These are phyloP conservation scores for Verticillium albo-atrum DNA, from an alignment of 2,329 filamentous ascomycete species.

Conservation along the genomic window DNA sequence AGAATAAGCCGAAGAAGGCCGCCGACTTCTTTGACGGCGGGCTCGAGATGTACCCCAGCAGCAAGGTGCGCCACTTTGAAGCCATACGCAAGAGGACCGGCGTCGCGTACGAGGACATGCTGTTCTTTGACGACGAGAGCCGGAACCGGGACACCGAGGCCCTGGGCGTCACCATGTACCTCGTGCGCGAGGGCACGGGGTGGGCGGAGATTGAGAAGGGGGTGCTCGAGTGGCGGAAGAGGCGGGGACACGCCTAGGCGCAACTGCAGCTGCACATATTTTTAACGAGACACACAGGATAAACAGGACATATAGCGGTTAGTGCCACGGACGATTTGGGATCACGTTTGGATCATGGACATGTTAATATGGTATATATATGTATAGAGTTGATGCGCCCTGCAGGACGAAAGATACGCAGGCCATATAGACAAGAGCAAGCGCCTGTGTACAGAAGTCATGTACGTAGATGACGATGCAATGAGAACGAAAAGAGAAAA, in stretches of 20 bases:
- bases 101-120: constrained; percentile 74
- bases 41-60: constrained; percentile 67
- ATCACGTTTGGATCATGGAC: too few relatives aligned
- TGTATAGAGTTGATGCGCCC: background rate
- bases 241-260: constrained; percentile 43
- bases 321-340: too few relatives aligned
- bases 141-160: constrained; percentile 77
- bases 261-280: background rate
- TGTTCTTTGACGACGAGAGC: constrained; percentile 93
- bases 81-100: constrained; percentile 66
- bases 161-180: constrained; percentile 77
- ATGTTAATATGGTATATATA: background rate
- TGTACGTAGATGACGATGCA: background rate
- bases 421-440: background rate
- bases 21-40: constrained; percentile 57
- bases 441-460: background rate
- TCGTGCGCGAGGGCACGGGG: constrained; percentile 75
- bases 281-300: background rate
- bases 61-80: constrained; percentile 83
- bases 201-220: constrained; percentile 75
- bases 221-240: constrained; percentile 74
- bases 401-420: background rate
- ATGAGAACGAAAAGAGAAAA: background rate
- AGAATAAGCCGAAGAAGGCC: constrained; percentile 35
- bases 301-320: too few relatives aligned